Conservation (phyloP, 2,329 filamentous ascomycete species). For the Colletotrichum camelliae region DNA sequence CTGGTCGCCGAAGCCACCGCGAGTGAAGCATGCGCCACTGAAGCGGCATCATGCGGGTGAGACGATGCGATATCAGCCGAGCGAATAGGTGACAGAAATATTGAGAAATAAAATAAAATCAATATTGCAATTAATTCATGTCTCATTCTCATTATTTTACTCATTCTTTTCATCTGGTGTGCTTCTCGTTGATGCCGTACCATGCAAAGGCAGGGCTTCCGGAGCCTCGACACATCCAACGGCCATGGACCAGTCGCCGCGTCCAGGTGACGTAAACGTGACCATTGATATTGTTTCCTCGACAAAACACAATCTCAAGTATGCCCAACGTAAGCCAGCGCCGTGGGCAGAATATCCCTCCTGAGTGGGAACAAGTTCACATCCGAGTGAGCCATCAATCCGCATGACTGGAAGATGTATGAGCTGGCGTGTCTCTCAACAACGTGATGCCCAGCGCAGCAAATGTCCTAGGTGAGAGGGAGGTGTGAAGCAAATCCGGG, state of each 20-base stretch:
- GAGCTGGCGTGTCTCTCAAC: constrained; percentile 15
- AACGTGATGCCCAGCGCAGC: constrained; percentile 1
- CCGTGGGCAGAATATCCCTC: not conserved
- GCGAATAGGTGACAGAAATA: not conserved
- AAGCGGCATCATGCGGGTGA: not conserved
- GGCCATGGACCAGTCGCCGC: not conserved
- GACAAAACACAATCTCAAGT: not conserved
- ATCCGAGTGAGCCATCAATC: not conserved
- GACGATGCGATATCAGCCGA: not conserved
- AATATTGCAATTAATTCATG: not conserved
- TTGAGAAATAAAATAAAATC: not conserved
- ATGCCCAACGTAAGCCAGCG: not conserved
- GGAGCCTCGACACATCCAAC: not conserved
- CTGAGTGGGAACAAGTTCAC: not conserved
- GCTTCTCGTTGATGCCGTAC: not conserved
- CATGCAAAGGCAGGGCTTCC: not conserved
- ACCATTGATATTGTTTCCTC: not conserved
- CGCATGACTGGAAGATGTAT: not conserved
- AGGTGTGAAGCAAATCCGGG: not conserved
- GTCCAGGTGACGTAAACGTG: not conserved
- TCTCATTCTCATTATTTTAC: not conserved
- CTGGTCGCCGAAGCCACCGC: not conserved
- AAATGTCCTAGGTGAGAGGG: not conserved
- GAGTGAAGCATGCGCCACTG: not conserved
- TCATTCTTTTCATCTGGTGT: not conserved